Percentiles rank a stretch among this genome's conserved stretches.
Conservation (phyloP, 306 rosid species). For the Citrullus colocynthis region DNA sequence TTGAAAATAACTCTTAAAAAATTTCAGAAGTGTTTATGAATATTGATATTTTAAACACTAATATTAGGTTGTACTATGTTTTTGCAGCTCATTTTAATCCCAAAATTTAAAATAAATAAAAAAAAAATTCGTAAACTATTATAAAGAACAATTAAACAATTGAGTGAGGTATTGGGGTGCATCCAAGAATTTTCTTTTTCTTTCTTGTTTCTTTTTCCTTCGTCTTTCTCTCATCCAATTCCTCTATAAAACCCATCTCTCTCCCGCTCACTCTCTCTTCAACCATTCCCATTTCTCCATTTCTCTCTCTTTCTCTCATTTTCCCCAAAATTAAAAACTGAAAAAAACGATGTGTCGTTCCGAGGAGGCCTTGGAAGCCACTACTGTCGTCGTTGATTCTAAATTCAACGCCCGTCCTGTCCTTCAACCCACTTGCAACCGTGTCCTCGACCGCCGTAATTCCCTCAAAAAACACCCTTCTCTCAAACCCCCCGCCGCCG, state of each 20-base stretch:
- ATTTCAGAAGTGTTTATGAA: too few species aligned
- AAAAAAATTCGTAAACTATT: too few species aligned
- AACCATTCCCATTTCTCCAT: not conserved
- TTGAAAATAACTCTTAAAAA: too few species aligned
- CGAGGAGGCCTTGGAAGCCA: conserved; percentile 37
- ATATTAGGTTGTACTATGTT: too few species aligned
- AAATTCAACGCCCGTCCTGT: conserved; percentile 66
- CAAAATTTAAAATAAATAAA: too few species aligned
- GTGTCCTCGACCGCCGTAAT: conserved; percentile 53
- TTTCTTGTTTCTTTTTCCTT: too few species aligned
- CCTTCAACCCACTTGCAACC: conserved; percentile 80
- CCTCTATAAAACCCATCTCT: not conserved
- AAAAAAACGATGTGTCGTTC: conserved; percentile 51
- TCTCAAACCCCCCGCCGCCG: conserved; percentile 22
- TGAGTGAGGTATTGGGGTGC: too few species aligned
- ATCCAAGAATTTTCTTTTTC: too few species aligned
- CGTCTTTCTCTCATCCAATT: not conserved
- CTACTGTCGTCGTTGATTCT: conserved; percentile 16
- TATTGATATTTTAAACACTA: too few species aligned
- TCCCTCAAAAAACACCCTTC: conserved; percentile 43
- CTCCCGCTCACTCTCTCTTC: not conserved
- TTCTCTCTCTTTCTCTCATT: not conserved
- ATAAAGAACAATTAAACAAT: too few species aligned
- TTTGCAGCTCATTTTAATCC: too few species aligned
- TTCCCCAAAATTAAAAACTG: not conserved